Evolutionary conservation across 306 rosid species (phyloP).

Genomic region (Quercus robur): DNA sequence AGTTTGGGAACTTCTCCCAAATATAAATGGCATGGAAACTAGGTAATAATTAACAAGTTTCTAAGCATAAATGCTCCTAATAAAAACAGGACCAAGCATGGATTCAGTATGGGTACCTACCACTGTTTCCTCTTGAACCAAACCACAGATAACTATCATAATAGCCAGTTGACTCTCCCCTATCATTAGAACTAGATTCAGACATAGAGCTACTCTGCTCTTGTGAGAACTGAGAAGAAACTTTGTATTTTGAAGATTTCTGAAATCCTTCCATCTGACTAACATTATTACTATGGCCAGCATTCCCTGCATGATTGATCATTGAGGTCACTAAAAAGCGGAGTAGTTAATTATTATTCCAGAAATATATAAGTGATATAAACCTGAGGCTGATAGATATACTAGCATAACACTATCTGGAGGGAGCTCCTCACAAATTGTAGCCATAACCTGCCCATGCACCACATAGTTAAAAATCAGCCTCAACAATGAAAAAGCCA

Average conservation of each 20-base stretch:
- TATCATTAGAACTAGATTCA: slow-evolving; percentile 55
- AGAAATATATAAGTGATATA: slow-evolving; percentile 21
- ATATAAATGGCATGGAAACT: background rate
- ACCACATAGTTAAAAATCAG: slow-evolving; percentile 28
- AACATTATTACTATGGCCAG: slow-evolving; percentile 48
- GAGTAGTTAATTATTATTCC: slow-evolving; percentile 14
- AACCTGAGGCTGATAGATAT: slow-evolving; percentile 94
- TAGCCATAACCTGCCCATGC: slow-evolving; percentile 78
- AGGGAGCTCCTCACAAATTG: slow-evolving; percentile 92
- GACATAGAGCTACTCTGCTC: slow-evolving; percentile 44
- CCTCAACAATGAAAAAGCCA: slow-evolving; percentile 5
- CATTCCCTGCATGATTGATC: slow-evolving; percentile 65
- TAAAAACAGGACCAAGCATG: slow-evolving; percentile 13
- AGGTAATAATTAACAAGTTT: slow-evolving; percentile 6
- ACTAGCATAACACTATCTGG: slow-evolving; percentile 78
- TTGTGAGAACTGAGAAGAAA: slow-evolving; percentile 46
- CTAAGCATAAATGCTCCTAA: slow-evolving; percentile 7
- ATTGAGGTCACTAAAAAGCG: slow-evolving; percentile 31
- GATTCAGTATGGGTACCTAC: slow-evolving; percentile 44
- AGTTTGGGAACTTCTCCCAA: slow-evolving; percentile 12
- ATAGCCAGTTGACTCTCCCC: slow-evolving; percentile 51
- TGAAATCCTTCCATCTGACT: slow-evolving; percentile 56
- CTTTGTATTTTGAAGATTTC: slow-evolving; percentile 53
- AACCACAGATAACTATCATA: slow-evolving; percentile 78
- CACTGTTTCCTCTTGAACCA: slow-evolving; percentile 84